Conservation (phyloP, 2,329 filamentous ascomycete genomes). For the Stagonosporopsis cucurbitacearum region DNA sequence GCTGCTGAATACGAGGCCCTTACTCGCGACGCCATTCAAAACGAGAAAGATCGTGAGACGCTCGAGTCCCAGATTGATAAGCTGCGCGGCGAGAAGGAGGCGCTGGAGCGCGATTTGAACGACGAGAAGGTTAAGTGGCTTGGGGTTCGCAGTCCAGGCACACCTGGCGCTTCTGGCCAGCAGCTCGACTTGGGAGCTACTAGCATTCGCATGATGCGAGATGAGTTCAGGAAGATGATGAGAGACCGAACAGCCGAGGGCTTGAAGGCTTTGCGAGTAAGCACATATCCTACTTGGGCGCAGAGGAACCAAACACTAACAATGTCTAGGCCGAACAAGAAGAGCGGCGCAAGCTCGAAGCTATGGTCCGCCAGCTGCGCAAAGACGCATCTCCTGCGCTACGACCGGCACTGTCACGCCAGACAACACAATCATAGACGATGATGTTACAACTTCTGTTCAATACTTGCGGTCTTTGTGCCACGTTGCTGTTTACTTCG, state of each 20-base stretch:
- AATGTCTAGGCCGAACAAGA: constrained; percentile 70
- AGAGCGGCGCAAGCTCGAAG: constrained; percentile 71
- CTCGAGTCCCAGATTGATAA: constrained; percentile 69
- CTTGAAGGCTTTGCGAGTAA: constrained; percentile 68
- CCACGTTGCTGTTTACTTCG: constrained; percentile 1
- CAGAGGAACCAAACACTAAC: not conserved
- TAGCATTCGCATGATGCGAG: constrained; percentile 72
- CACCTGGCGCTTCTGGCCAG: constrained; percentile 29
- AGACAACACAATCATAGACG: constrained; percentile 11
- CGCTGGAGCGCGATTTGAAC: constrained; percentile 67
- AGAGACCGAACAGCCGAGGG: constrained; percentile 72
- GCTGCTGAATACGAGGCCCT: constrained; percentile 73
- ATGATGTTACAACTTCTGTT: not conserved
- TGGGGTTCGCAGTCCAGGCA: constrained; percentile 63
- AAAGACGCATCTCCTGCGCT: constrained; percentile 47
- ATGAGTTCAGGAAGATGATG: constrained; percentile 84
- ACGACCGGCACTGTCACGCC: constrained; percentile 12
- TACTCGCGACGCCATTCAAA: constrained; percentile 72
- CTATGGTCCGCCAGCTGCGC: constrained; percentile 62
- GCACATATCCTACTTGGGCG: constrained; percentile 38
- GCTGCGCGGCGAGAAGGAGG: constrained; percentile 68
- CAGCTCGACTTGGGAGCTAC: constrained; percentile 60
- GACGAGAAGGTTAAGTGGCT: constrained; percentile 73
- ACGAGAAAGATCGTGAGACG: constrained; percentile 72
- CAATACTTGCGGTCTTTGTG: not conserved